A percentile compares a stretch with the other conserved stretches of the same genome.
phyloP scores from a whole-genome alignment of 179 eudicot genomes.

The Silene coronaria region DNA sequence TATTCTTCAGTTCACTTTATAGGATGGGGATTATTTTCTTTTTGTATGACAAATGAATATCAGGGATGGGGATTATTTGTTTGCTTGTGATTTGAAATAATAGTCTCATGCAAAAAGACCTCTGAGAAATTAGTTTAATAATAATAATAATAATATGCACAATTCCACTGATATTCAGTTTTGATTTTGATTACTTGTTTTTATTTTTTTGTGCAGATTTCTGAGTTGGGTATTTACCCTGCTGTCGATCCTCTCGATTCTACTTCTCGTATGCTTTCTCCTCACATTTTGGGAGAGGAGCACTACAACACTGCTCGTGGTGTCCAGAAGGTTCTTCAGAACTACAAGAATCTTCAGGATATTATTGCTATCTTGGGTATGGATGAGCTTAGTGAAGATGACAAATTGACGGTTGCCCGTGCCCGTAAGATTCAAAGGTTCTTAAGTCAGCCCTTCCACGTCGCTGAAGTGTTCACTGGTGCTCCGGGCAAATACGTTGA shows the following conservation, averaged over 20 bases:
- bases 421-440: constrained; percentile 90
- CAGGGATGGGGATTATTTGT: no score
- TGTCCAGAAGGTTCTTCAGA: constrained; percentile 93
- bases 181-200: neutral
- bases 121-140: no score
- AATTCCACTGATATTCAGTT: neutral
- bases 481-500: constrained; percentile 98
- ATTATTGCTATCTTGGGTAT: constrained; percentile 98
- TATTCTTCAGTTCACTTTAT: no score
- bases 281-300: constrained; percentile 91
- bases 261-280: constrained; percentile 98
- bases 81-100: no score
- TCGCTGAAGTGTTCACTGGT: constrained; percentile 78
- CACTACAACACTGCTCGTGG: constrained; percentile 98
- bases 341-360: constrained; percentile 98
- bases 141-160: no score
- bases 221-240: constrained; percentile 99
- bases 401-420: constrained; percentile 94
- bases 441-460: constrained; percentile 59
- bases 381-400: constrained; percentile 99
- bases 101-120: no score
- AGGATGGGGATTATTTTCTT: no score
- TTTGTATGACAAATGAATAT: no score
- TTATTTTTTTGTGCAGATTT: constrained; percentile 42
- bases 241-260: constrained; percentile 98